A percentile compares a stretch with the other conserved stretches of the same genome.
Conservation (phyloP, 176 grass and related monocot species). For the Pontederia paniculata region DNA sequence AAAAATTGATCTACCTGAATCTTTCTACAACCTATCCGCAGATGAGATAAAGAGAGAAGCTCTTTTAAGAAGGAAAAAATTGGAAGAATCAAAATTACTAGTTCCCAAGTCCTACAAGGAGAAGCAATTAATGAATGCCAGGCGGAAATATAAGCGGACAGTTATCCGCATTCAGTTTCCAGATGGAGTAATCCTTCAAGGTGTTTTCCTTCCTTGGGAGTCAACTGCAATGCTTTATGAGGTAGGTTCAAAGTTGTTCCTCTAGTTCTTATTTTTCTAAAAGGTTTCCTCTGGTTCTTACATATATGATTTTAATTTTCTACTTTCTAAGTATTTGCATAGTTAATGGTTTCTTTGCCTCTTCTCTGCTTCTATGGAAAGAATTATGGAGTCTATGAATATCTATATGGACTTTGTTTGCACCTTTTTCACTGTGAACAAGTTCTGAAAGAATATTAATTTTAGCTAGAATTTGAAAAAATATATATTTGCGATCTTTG, state of each 20-base stretch:
- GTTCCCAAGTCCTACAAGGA: slow-evolving; percentile 89
- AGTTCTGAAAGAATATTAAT: no score
- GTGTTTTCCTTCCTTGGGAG: slow-evolving; percentile 67
- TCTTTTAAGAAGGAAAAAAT: slow-evolving; percentile 61
- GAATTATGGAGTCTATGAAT: no score
- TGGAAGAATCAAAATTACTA: slow-evolving; percentile 64
- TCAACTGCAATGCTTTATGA: slow-evolving; percentile 57
- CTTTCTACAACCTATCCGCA: slow-evolving; percentile 55
- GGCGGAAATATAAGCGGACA: slow-evolving; percentile 53
- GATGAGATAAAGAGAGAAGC: slow-evolving; percentile 68
- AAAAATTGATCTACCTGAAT: slow-evolving; percentile 64
- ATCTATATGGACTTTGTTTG: no score
- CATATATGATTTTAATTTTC: background rate
- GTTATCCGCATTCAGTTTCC: slow-evolving; percentile 85
- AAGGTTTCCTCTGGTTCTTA: background rate
- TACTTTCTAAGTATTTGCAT: slow-evolving; percentile 5
- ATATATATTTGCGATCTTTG: no score
- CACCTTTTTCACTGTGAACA: no score
- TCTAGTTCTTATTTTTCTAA: slow-evolving; percentile 5
- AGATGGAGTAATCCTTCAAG: slow-evolving; percentile 80
- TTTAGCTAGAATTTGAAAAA: no score
- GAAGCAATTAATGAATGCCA: slow-evolving; percentile 63
- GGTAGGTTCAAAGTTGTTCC: slow-evolving; percentile 29
- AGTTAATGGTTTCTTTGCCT: no score
- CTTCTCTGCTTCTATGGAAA: no score